Evolutionary conservation across 495 filamentous ascomycete genomes (phyloP).

Genomic region (Viridothelium virens): DNA sequence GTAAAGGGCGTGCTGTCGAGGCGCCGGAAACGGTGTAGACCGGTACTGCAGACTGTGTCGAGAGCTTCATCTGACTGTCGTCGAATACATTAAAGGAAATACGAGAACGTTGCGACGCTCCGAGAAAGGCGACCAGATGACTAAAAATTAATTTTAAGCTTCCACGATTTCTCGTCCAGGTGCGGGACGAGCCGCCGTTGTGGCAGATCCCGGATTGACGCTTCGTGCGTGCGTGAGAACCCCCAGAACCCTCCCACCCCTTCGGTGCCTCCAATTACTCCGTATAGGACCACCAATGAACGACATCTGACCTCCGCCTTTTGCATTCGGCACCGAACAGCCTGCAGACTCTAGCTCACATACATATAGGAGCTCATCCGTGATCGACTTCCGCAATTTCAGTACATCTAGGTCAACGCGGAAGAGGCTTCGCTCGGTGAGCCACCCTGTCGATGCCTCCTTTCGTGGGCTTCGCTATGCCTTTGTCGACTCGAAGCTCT

Average conservation of each 20-base stretch:
- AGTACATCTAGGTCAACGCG: background rate
- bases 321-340: no score
- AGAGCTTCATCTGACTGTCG: constrained; percentile 63
- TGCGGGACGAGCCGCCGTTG: constrained; percentile 1
- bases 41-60: constrained; percentile 77
- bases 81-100: background rate
- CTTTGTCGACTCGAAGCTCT: background rate
- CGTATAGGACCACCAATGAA: no score
- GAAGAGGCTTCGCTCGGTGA: background rate
- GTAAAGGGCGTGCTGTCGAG: constrained; percentile 79
- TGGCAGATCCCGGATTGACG: background rate
- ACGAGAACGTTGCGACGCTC: no score
- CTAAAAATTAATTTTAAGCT: background rate
- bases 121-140: no score
- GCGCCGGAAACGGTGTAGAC: constrained; percentile 96
- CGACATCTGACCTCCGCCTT: no score
- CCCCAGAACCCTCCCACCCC: background rate
- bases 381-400: no score
- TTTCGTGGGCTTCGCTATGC: background rate
- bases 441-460: background rate
- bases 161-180: background rate
- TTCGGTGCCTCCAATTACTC: no score
- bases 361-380: no score
- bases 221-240: background rate
- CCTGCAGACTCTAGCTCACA: no score